A percentile compares a stretch with the other conserved stretches of the same genome.
Evolutionary conservation across 1,139 yeast genomes (phyloP).

Genomic region (Suhomyces chickasaworum): DNA sequence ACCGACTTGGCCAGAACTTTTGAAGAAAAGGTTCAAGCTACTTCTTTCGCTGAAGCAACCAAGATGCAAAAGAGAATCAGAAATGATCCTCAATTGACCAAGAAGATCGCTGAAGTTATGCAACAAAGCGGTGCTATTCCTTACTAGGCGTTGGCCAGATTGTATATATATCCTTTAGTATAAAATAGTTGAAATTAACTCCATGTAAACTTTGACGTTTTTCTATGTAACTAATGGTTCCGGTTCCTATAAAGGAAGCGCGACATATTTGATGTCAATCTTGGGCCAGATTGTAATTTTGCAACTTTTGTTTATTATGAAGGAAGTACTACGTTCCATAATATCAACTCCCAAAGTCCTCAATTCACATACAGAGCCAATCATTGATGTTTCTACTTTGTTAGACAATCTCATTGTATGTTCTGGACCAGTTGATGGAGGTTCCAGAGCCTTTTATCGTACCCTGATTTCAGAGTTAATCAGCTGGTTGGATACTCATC

Average conservation of each 20-base stretch:
- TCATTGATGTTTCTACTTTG: slow-evolving; percentile 66
- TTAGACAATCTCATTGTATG: slow-evolving; percentile 64
- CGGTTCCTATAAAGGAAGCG: no score
- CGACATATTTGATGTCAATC: no score
- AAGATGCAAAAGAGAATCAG: slow-evolving; percentile 76
- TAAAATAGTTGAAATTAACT: slow-evolving; percentile 1
- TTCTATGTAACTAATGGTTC: no score
- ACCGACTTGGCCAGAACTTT: slow-evolving; percentile 79
- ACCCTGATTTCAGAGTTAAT: slow-evolving; percentile 56
- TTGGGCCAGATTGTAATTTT: slow-evolving; percentile 1
- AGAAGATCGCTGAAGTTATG: slow-evolving; percentile 49
- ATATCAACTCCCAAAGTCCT: slow-evolving; percentile 32
- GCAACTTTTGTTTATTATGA: slow-evolving; percentile 9
- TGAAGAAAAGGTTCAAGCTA: slow-evolving; percentile 89
- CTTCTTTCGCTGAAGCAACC: slow-evolving; percentile 89
- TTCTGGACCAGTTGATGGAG: slow-evolving; percentile 65
- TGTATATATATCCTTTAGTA: slow-evolving; percentile 8
- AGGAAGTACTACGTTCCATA: slow-evolving; percentile 19
- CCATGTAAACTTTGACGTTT: not conserved
- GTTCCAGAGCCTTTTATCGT: slow-evolving; percentile 52
- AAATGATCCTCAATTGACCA: slow-evolving; percentile 60
- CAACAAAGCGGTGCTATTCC: slow-evolving; percentile 28
- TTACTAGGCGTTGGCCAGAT: slow-evolving; percentile 10
- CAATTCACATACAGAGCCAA: slow-evolving; percentile 21
- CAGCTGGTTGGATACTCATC: slow-evolving; percentile 53